A percentile compares a stretch with the other conserved stretches of the same genome.
Conservation (phyloP, 1,284 basidiomycete genomes). For the Ceratobasidium sp. region DNA sequence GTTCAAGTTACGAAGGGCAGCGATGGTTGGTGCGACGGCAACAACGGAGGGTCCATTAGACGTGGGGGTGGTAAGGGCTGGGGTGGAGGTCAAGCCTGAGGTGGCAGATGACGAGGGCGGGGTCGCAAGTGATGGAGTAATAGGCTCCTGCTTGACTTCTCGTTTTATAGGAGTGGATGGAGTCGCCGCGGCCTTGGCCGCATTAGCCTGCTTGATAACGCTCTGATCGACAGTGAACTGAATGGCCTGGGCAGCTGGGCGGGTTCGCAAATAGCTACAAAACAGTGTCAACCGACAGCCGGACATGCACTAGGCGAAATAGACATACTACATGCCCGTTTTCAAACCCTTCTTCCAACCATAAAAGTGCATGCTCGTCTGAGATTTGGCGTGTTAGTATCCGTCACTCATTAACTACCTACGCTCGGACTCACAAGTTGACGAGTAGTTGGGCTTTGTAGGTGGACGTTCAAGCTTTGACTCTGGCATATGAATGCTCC, state of each 20-base stretch:
- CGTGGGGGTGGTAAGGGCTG: constrained; percentile 35
- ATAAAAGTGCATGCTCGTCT: constrained; percentile 99
- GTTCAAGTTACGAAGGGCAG: constrained; percentile 30
- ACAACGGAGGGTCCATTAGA: constrained; percentile 7
- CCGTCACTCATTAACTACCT: not conserved
- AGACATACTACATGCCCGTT: constrained; percentile 85
- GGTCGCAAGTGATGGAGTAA: constrained; percentile 33
- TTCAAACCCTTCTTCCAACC: constrained; percentile 99
- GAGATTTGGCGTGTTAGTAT: constrained; percentile 6
- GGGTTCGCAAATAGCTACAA: constrained; percentile 84
- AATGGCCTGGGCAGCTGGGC: constrained; percentile 94
- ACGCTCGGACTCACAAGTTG: constrained; percentile 68
- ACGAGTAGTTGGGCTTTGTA: constrained; percentile 90
- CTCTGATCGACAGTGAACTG: constrained; percentile 96
- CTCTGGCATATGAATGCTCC: constrained; percentile 99
- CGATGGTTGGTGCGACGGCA: constrained; percentile 34
- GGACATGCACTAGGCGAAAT: not conserved
- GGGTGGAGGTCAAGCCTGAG: constrained; percentile 11
- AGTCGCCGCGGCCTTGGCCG: constrained; percentile 47
- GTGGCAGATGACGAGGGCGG: constrained; percentile 39
- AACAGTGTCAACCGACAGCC: not conserved
- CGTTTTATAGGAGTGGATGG: constrained; percentile 44
- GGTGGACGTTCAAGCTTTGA: constrained; percentile 91
- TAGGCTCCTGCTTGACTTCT: constrained; percentile 30
- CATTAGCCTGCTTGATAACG: constrained; percentile 78